Evolutionary conservation across 306 rosid species (phyloP), one percentile per base, ranked within the genome.

Genomic region (Ormosia emarginata): DNA sequence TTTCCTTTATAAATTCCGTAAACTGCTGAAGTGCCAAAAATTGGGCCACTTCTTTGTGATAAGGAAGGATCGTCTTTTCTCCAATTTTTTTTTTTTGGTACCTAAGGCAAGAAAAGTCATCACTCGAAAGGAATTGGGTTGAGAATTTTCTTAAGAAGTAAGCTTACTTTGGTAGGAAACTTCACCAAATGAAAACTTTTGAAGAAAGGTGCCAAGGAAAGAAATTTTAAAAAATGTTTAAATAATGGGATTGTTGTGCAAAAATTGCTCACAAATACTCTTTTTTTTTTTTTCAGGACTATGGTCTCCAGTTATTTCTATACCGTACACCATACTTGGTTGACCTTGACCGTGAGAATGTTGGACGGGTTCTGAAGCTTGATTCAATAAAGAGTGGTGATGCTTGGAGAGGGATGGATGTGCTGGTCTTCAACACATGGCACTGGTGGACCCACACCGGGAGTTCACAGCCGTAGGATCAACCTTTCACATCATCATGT

Each of bases 361-460:
- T 67, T 9, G 97, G 97, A 3, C 74, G 74, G 11, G 98, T 95
- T 4, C 71, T 95, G 77, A 95, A 93, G 82, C 84, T 95, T 1
- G 94, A 90, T 74, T 92, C 98, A 4, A 95, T 95, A 0, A 88
- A 78, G 82, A 80, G 85, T 5, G 99, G 98, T 39, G 82, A 87
- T 1, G 94, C 91, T 0, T 95, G 99, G 99, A 86, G 87, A 75
- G 98, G 96, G 47, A 91, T 95, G 99, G 93, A 95, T 74, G 80
- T 87, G 4, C 71, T 95, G 37, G 34, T 95, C 44, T 95, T 95
- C 78, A 94, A 95, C 92, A 87, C 96, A 13, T 95, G 99, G 99
- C 99, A 95, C 5, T 95, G 99, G 99, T 95, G 99, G 99, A 93
- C 98, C 82, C 99, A 95, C 87, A 87, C 89, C 0, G 97, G 94